Conservation (phyloP, 2,329 filamentous ascomycete genomes). For the Fusarium neocosmosporiellum region DNA sequence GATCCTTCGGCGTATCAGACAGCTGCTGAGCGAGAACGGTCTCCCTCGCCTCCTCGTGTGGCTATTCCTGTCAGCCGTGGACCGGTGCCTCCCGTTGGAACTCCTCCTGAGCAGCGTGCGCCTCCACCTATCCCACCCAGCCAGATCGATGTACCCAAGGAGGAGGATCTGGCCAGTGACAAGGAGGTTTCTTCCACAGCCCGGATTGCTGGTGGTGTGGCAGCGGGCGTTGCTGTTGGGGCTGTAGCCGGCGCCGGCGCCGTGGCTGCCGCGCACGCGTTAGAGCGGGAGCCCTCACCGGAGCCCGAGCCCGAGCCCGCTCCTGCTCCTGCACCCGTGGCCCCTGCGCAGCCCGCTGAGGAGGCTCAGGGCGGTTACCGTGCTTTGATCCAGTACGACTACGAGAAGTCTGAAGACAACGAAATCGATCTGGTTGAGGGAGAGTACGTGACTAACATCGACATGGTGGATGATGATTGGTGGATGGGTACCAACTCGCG, state of each 20-base stretch:
- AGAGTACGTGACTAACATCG: constrained; percentile 88
- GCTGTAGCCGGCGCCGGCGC: constrained; percentile 34
- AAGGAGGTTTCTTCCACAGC: constrained; percentile 68
- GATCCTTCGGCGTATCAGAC: constrained; percentile 56
- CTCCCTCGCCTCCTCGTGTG: constrained; percentile 81
- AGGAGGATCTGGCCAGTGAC: constrained; percentile 74
- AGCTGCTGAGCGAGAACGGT: constrained; percentile 58
- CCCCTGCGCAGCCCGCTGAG: constrained; percentile 21
- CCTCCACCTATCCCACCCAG: constrained; percentile 71
- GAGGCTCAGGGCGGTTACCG: constrained; percentile 69
- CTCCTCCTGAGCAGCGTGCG: constrained; percentile 60
- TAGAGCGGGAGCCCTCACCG: constrained; percentile 41
- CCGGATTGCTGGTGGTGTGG: constrained; percentile 69
- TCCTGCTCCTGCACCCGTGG: constrained; percentile 17
- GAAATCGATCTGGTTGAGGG: constrained; percentile 93
- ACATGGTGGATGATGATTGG: constrained; percentile 99
- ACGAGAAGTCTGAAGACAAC: constrained; percentile 97
- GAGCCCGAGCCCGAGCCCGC: constrained; percentile 20
- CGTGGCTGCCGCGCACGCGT: constrained; percentile 33
- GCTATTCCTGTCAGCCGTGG: constrained; percentile 84
- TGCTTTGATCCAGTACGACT: constrained; percentile 91
- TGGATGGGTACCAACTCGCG: constrained; percentile 93
- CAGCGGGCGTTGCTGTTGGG: constrained; percentile 51
- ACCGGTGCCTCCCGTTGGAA: constrained; percentile 64
- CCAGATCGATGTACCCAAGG: constrained; percentile 72